Evolutionary conservation across 2,329 filamentous ascomycete species (phyloP), one percentile per base, ranked within the genome.

Genomic region (Dactylonectria estremocensis): DNA sequence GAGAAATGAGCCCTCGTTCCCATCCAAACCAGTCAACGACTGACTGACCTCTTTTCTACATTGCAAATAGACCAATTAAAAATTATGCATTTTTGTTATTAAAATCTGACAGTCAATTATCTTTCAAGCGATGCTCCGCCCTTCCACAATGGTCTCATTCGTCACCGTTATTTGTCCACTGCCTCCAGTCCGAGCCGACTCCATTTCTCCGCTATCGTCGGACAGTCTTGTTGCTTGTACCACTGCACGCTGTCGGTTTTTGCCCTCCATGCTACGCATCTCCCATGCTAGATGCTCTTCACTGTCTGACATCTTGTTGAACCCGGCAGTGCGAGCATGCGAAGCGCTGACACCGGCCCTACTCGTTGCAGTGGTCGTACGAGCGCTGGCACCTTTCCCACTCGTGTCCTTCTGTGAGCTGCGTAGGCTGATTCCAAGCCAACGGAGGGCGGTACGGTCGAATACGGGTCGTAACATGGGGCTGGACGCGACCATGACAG

Each of bases 401-500:
- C 46, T 45, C 16, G 22, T 56, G 9, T 31, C 54, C n/a, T 60
- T 60, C 22, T 43, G 52, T 11, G 58, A 62, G 28, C 58, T 57
- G 35, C 50, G 31, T 2, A 64, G 5, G 31, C 46, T 57, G 43
- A 67, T 50, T 1, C 54, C 53, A 10, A 67, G 46, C 63, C 63
- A 55, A 16, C 45, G 53, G 5, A 57, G 20, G 20, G 61, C 57
- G 13, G 56, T 54, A 16, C 61, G 48, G 35, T 69, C 62, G n/a
- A 68, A 68, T 13, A 69, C 53, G 3, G 64, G 68, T 0, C 62
- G 64, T 28, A 68, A 35, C 40, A 58, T 57, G 6, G 68, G 66
- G 18, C 64, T 69, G 2, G 68, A 69, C n/a, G 68, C 68, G 3
- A 69, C 65, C 20, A 69, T 62, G 0, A 69, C 40, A 6, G 68